A percentile compares a stretch with the other conserved stretches of the same genome.
Conservation (phyloP, 164 flowering plant genomes). For the Vitis amurensis region DNA sequence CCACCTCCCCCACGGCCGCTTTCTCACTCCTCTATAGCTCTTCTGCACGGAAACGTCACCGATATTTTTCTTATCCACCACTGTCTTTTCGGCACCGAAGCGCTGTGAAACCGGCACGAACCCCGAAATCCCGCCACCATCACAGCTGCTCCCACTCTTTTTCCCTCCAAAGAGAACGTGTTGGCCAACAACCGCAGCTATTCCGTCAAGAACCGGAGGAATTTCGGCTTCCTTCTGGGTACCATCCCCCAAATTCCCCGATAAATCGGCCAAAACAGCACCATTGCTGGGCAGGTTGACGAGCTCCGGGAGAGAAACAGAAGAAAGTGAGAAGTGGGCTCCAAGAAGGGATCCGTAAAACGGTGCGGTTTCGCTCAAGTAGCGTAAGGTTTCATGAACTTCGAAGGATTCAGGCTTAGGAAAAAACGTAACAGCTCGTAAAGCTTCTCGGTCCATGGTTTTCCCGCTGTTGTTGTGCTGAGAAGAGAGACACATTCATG, state of each 20-base stretch:
- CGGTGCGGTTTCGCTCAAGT: not conserved
- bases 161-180: slow-evolving; percentile 55
- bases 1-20: slow-evolving; percentile 96
- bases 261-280: not conserved
- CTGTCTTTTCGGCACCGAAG: not conserved
- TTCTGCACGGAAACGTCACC: slow-evolving; percentile 25
- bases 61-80: not conserved
- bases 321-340: slow-evolving; percentile 4
- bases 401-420: not conserved
- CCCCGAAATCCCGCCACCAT: not conserved
- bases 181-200: slow-evolving; percentile 78
- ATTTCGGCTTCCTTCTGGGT: not conserved
- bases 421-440: slow-evolving; percentile 14
- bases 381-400: slow-evolving; percentile 10
- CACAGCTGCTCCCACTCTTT: not conserved
- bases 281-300: not conserved
- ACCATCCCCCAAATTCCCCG: not conserved
- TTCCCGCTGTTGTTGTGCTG: not conserved
- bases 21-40: slow-evolving; percentile 75
- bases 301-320: not conserved
- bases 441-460: slow-evolving; percentile 13
- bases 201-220: slow-evolving; percentile 61
- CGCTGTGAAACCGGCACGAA: not conserved
- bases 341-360: not conserved
- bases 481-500: not conserved